Conservation (phyloP, 306 rosid genomes). For the Vigna mungo region DNA sequence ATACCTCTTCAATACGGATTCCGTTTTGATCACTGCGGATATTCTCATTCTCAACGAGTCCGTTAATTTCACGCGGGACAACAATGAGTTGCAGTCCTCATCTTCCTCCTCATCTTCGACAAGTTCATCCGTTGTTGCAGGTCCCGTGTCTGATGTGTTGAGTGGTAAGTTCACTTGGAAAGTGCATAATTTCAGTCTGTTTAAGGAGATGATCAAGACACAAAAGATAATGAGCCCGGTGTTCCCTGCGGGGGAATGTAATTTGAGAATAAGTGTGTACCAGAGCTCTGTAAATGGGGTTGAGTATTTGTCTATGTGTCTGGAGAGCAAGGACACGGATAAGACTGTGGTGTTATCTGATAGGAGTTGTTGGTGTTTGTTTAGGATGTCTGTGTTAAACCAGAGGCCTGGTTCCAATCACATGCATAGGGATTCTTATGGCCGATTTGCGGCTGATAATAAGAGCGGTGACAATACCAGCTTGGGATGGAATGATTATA, state of each 20-base stretch:
- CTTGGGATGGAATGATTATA: slow-evolving; percentile 99
- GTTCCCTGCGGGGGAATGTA: slow-evolving; percentile 99
- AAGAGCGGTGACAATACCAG: slow-evolving; percentile 98
- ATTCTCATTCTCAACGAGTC: slow-evolving; percentile 88
- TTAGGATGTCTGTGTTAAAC: slow-evolving; percentile 94
- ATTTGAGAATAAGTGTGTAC: slow-evolving; percentile 97
- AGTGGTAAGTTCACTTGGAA: slow-evolving; percentile 99
- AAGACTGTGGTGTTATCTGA: slow-evolving; percentile 84
- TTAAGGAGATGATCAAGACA: slow-evolving; percentile 90
- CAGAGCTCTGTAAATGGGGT: slow-evolving; percentile 94
- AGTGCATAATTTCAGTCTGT: slow-evolving; percentile 91
- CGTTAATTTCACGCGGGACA: slow-evolving; percentile 84
- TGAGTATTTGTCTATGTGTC: slow-evolving; percentile 95
- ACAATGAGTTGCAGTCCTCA: slow-evolving; percentile 73
- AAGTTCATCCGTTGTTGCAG: slow-evolving; percentile 61
- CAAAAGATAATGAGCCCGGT: slow-evolving; percentile 99
- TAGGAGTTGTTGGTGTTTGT: slow-evolving; percentile 99
- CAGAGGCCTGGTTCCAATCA: slow-evolving; percentile 93
- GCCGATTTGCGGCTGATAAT: slow-evolving; percentile 95
- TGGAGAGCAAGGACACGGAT: slow-evolving; percentile 98
- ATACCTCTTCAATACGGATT: slow-evolving; percentile 69
- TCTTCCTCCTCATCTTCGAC: slow-evolving; percentile 48
- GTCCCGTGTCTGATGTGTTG: slow-evolving; percentile 78
- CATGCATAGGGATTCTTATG: slow-evolving; percentile 97
- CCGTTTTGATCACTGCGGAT: slow-evolving; percentile 91